Evolutionary conservation across 2,329 filamentous ascomycete genomes (phyloP).

Genomic region (Claviceps pazoutovae): DNA sequence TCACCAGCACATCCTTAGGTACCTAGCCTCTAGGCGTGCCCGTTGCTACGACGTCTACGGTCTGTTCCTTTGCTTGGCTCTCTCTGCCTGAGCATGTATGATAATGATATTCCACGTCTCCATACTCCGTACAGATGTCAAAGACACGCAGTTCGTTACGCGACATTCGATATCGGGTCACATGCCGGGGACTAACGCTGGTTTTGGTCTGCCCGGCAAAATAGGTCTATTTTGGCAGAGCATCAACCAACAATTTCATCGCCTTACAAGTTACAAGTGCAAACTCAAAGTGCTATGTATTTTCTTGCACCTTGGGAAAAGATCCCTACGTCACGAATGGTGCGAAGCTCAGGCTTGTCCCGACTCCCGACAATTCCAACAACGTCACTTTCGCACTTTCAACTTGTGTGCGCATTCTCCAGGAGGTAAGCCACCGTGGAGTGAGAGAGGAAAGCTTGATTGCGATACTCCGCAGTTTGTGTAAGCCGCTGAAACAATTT

Average conservation of each 20-base stretch:
- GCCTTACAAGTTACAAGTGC: neutral
- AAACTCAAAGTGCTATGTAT: too few species aligned
- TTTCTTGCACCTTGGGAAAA: too few species aligned
- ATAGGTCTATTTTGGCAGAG: neutral
- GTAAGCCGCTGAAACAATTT: neutral
- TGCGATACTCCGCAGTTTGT: neutral
- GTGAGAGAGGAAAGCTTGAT: neutral
- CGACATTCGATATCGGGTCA: neutral
- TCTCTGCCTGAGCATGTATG: too few species aligned
- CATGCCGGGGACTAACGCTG: neutral
- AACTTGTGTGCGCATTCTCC: neutral
- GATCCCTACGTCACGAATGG: too few species aligned
- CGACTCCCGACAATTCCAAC: neutral
- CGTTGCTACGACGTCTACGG: too few species aligned
- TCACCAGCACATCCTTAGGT: too few species aligned
- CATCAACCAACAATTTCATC: neutral
- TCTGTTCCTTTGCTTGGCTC: too few species aligned
- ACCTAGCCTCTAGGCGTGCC: too few species aligned
- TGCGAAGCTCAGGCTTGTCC: neutral
- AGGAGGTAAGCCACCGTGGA: neutral
- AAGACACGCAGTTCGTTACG: too few species aligned
- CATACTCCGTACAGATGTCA: too few species aligned
- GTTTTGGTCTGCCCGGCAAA: neutral
- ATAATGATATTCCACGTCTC: too few species aligned
- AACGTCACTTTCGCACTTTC: neutral